Conservation (phyloP, 2,329 filamentous ascomycete genomes). For the Xylariaceae sp. region DNA sequence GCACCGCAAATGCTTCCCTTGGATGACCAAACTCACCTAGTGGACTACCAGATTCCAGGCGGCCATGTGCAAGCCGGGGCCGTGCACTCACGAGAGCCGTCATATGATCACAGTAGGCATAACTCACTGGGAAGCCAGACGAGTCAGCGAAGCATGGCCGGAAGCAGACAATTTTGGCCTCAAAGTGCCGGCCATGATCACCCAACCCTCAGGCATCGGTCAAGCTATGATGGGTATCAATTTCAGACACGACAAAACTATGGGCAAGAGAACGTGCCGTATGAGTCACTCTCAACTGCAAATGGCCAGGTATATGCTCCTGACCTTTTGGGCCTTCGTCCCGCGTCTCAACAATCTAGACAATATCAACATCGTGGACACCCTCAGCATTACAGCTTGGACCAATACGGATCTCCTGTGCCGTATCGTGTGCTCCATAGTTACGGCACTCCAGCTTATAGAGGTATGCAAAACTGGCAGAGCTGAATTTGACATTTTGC, state of each 20-base stretch:
- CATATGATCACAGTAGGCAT: conserved; percentile 29
- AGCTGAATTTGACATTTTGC: conserved; percentile 25
- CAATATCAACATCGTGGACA: conserved; percentile 34
- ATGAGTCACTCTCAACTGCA: conserved; percentile 19
- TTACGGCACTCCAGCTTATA: conserved; percentile 54
- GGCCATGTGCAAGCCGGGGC: conserved; percentile 30
- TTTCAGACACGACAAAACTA: conserved; percentile 14
- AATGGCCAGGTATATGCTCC: conserved; percentile 23
- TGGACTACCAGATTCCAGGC: conserved; percentile 21
- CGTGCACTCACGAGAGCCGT: conserved; percentile 24
- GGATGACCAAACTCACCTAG: conserved; percentile 14
- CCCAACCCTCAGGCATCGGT: conserved; percentile 21
- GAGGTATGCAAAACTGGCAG: conserved; percentile 51
- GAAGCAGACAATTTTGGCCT: conserved; percentile 14
- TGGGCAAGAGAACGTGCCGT: conserved; percentile 23
- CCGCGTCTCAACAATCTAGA: conserved; percentile 26
- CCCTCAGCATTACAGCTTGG: conserved; percentile 36
- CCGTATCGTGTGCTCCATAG: conserved; percentile 52
- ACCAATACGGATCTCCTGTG: conserved; percentile 27
- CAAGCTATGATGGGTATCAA: conserved; percentile 26
- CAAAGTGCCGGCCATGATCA: conserved; percentile 10
- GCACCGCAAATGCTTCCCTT: conserved; percentile 22
- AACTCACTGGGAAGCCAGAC: conserved; percentile 31
- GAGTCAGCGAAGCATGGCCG: conserved; percentile 21
- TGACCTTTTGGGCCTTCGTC: conserved; percentile 27